phyloP scores from a whole-genome alignment of 2,329 filamentous ascomycete species.

The Fusarium stilboides region DNA sequence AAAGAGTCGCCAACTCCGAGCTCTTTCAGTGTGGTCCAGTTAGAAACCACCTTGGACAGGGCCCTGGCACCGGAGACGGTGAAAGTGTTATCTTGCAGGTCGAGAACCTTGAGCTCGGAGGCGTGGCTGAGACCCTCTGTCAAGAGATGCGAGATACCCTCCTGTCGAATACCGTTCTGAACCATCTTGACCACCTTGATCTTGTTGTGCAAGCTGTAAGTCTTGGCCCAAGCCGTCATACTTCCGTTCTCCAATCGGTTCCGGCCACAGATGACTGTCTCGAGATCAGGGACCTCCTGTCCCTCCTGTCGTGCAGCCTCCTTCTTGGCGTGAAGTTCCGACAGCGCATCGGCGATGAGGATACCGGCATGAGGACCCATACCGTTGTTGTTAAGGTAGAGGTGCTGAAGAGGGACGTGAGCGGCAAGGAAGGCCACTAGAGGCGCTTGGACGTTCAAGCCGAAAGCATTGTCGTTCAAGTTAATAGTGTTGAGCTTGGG shows the following conservation, averaged over 20 bases:
- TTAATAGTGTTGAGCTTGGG: conserved; percentile 92
- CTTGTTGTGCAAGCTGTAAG: conserved; percentile 85
- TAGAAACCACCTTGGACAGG: conserved; percentile 79
- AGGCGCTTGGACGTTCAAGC: conserved; percentile 93
- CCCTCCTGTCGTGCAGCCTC: conserved; percentile 80
- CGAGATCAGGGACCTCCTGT: conserved; percentile 83
- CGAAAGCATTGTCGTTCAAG: conserved; percentile 98
- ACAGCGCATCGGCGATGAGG: conserved; percentile 89
- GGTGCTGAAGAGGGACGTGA: conserved; percentile 91
- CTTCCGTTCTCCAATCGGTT: conserved; percentile 96
- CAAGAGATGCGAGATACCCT: conserved; percentile 88
- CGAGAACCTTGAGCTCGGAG: conserved; percentile 79
- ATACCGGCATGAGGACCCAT: conserved; percentile 93
- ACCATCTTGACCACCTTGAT: conserved; percentile 95
- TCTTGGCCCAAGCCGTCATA: conserved; percentile 94
- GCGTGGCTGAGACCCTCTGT: conserved; percentile 83
- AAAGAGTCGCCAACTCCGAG: conserved; percentile 92
- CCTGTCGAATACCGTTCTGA: conserved; percentile 95
- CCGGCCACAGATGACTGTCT: conserved; percentile 97
- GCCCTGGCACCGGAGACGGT: conserved; percentile 84
- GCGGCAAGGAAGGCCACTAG: conserved; percentile 91
- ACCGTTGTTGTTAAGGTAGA: conserved; percentile 98
- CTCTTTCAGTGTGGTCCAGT: conserved; percentile 84
- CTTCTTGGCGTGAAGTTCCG: conserved; percentile 87
- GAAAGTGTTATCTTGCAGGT: conserved; percentile 98